Evolutionary conservation across 768 basidiomycete genomes (phyloP), one percentile per base, ranked within the genome.

Genomic region (Termitomyces sp.): DNA sequence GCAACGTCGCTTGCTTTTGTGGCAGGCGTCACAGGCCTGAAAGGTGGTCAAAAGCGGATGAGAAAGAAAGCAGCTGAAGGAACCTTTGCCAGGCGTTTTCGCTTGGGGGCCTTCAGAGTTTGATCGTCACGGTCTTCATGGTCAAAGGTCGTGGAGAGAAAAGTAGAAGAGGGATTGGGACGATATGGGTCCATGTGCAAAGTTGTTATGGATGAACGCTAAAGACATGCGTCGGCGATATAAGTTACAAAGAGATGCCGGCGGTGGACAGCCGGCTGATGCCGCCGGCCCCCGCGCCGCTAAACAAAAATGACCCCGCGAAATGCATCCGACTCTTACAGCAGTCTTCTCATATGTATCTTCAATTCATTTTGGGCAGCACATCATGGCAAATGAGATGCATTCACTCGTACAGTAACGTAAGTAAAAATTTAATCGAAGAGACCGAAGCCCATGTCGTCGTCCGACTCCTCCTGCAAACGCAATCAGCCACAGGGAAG

Each of bases 371-470:
- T 53, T 48, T 44, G 38, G 13, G 30, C 33, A 18, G 10, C 23
- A 36, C 23, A 48, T 48, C 13, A 56, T 5, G 23, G 46, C 14
- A 6, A 28, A 26, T 36, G 35, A 16, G 36, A 41, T 50, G 43
- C 49, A 57, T 57, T 50, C 49, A 57, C 32, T 40, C 33, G 12
- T 57, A 63, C 59, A 57, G 46, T 49, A 61, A 56, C 57, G 62
- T 62, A 64, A 40, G 57, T 36, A 58, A 54, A 44, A 41, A 47
- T 63, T 66, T 87, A 97, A 82, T 97, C 95, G 82, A 97, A 97
- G 64, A 97, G 84, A 80, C 95, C 95, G 77, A 98, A 98, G 81
- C 95, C 94, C 94, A 97, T 97, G 79, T 97, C 95, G 68, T 97
- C 95, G 82, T 96, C 94, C 57, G 91, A 93, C 74, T 95, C 93